Evolutionary conservation across 495 filamentous ascomycete genomes (phyloP), one percentile per base, ranked within the genome.

Genomic region (Annulohypoxylon nitens): DNA sequence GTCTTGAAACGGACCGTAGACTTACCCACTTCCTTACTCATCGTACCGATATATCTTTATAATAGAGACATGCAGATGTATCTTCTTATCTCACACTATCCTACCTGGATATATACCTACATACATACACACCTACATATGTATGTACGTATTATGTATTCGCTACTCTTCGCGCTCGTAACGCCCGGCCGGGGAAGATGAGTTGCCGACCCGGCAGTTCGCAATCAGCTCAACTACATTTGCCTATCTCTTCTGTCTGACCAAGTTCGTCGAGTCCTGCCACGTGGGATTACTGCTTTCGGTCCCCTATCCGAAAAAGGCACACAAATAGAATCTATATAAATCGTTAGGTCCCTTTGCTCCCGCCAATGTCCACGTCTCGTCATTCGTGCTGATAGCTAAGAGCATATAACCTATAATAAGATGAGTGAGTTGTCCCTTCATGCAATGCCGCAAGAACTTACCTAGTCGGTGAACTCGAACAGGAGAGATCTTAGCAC

Each of bases 201-300:
- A 67, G 36, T 16, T 55, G 54, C 65, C 71, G 48, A 60, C 23
- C 57, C 71, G 71, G 71, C 51, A 74, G 71, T 70, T 74, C 26
- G 47, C 53, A 69, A 25, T 43, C 57, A 62, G 48, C 51, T 53
- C 53, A 66, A 18, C 34, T 48, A 62, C 41, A 34, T 53, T 61
- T 18, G 8, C 6, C 64, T 61, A 41, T 66, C 60, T 66, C 60
- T 64, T 36, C 48, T 61, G 26, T 36, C 48, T 61, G 26, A 34
- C 65, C 65, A 58, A 69, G 61, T 70, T 60, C 41, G 71, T 63
- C 58, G 57, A 70, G 50, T 45, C 51, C 51, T 57, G 57, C 67
- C 71, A 74, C 71, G 71, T 74, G 71, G 71, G 43, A 74, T 67
- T 74, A 20, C 67, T 63, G 39, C 48, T 58, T 74, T 59, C 43